phyloP scores from a whole-genome alignment of 2,329 filamentous ascomycete species.

The Graphilbum fragrans region DNA sequence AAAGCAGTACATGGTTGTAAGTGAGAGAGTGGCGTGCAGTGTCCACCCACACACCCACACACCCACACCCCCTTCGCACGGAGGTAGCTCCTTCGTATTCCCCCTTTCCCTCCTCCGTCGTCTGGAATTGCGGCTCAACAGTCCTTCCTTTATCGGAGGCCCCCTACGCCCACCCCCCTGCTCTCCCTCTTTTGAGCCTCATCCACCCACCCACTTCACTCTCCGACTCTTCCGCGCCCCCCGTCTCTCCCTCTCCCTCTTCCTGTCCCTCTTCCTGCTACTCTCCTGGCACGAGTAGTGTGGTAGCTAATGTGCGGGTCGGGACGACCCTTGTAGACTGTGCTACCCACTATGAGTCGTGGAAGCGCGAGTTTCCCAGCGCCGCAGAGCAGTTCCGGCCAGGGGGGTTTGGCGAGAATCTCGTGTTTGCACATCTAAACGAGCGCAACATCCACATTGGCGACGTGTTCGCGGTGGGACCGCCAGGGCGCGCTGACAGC shows the following conservation, averaged over 20 bases:
- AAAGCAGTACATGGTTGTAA: constrained; percentile 50
- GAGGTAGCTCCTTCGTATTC: no score
- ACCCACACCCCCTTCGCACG: background rate
- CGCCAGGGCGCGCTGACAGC: constrained; percentile 1
- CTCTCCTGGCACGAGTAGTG: no score
- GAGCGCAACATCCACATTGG: constrained; percentile 56
- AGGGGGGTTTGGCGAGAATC: constrained; percentile 54
- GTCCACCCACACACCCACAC: no score
- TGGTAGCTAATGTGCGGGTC: background rate
- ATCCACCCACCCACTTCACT: no score
- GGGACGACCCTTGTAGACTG: constrained; percentile 31
- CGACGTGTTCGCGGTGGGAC: constrained; percentile 41
- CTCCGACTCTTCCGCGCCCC: background rate
- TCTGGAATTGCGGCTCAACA: no score
- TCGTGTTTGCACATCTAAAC: constrained; percentile 45
- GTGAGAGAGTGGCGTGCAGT: no score
- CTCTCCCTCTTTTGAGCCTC: no score
- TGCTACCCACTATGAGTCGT: constrained; percentile 42
- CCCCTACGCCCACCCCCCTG: no score
- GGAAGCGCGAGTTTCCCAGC: constrained; percentile 39
- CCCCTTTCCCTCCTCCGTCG: no score
- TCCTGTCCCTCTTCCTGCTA: background rate
- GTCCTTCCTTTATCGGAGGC: no score
- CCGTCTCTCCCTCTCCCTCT: background rate
- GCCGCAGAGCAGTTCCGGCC: constrained; percentile 37